A percentile compares a stretch with the other conserved stretches of the same genome.
Conservation (phyloP, 202 grass and related monocot species). For the Zizania palustris region DNA sequence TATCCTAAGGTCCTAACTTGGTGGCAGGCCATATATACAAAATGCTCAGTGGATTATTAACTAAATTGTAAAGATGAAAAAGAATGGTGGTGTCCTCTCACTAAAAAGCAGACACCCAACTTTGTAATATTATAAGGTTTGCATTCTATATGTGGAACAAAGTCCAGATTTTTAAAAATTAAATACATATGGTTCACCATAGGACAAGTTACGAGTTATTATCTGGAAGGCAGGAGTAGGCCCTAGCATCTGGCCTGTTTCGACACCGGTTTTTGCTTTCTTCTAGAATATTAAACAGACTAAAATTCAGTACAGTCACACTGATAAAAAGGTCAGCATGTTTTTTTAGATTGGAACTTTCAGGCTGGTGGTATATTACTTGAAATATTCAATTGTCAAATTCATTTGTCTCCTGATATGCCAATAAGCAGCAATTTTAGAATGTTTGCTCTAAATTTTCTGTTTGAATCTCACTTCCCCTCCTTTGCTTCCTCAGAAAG, state of each 20-base stretch:
- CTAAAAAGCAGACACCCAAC: neutral
- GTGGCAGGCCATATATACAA: neutral
- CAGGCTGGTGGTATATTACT: neutral
- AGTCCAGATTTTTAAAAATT: slow-evolving; percentile 12
- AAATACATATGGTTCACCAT: slow-evolving; percentile 11
- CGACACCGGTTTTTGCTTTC: neutral
- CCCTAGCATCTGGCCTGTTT: neutral
- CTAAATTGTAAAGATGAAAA: slow-evolving; percentile 14
- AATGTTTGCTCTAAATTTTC: neutral
- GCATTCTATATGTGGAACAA: slow-evolving; percentile 9
- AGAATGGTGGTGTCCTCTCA: neutral
- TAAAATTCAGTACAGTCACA: slow-evolving; percentile 2
- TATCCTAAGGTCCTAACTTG: neutral
- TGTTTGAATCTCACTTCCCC: slow-evolving; percentile 16
- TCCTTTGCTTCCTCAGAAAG: slow-evolving; percentile 22
- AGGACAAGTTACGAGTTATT: neutral
- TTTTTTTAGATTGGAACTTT: slow-evolving; percentile 9
- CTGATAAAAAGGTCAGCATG: neutral
- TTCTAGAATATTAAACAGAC: neutral
- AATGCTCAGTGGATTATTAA: slow-evolving; percentile 4
- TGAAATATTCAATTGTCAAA: neutral
- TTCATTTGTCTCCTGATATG: slow-evolving; percentile 1
- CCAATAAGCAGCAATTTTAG: neutral
- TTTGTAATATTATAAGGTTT: neutral
- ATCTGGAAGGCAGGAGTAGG: slow-evolving; percentile 11